Evolutionary conservation across 331 rosid species (phyloP).

Genomic region (Telfairia occidentalis): DNA sequence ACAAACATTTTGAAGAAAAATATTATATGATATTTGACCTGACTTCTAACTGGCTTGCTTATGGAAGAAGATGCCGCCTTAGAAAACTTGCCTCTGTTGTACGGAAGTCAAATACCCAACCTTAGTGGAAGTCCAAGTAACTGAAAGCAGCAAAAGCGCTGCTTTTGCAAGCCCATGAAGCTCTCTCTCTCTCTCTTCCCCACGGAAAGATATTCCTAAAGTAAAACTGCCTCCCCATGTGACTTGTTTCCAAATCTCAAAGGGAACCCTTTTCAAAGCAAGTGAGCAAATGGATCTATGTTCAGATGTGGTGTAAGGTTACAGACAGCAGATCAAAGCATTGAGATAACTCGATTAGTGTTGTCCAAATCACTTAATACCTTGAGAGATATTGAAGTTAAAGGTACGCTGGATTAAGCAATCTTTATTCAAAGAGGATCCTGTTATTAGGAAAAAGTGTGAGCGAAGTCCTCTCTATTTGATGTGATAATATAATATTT

Average conservation of each 20-base stretch:
- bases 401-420: background rate
- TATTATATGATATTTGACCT: background rate
- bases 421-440: background rate
- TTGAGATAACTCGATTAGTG: background rate
- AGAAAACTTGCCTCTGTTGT: background rate
- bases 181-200: background rate
- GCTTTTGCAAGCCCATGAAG: conserved; percentile 6
- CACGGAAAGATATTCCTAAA: conserved; percentile 13
- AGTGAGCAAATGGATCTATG: conserved; percentile 16
- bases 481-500: background rate
- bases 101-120: conserved; percentile 1
- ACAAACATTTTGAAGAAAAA: background rate
- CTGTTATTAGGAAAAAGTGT: background rate
- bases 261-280: conserved; percentile 18
- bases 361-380: conserved; percentile 2
- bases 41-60: background rate
- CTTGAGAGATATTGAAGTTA: background rate
- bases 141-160: conserved; percentile 2
- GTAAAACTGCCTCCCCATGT: conserved; percentile 30
- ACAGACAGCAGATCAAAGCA: background rate
- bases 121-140: conserved; percentile 3
- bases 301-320: conserved; percentile 17
- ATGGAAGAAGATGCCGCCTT: conserved; percentile 7
- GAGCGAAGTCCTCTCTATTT: background rate
- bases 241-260: conserved; percentile 24